phyloP scores from a whole-genome alignment of 148 eudicot species.

The Mesembryanthemum crystallinum region DNA sequence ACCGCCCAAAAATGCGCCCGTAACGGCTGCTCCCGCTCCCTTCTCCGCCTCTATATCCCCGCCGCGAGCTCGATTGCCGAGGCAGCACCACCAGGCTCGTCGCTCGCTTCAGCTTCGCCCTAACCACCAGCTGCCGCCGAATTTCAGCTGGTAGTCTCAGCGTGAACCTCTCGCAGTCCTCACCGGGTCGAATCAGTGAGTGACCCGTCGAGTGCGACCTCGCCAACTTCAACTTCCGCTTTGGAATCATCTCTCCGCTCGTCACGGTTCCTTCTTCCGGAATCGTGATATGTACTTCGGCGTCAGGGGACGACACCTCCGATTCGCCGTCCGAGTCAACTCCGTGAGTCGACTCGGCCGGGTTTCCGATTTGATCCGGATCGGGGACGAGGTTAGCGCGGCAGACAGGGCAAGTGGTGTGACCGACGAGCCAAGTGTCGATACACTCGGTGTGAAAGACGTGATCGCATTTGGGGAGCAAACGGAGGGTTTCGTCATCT shows the following conservation, averaged over 20 bases:
- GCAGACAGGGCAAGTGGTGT: constrained; percentile 45
- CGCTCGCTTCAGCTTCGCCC: constrained; percentile 29
- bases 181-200: constrained; percentile 30
- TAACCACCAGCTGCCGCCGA: constrained; percentile 29
- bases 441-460: constrained; percentile 51
- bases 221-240: constrained; percentile 13
- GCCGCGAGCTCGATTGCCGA: constrained; percentile 24
- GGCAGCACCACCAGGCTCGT: constrained; percentile 33
- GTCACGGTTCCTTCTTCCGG: neutral
- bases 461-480: constrained; percentile 47
- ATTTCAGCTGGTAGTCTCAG: constrained; percentile 43
- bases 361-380: neutral
- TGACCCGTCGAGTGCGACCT: constrained; percentile 53
- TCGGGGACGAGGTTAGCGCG: constrained; percentile 21
- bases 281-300: too few species aligned
- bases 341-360: neutral
- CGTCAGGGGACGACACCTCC: too few species aligned
- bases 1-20: too few species aligned
- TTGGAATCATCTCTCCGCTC: constrained; percentile 15
- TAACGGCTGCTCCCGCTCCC: constrained; percentile 28
- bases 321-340: neutral
- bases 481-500: constrained; percentile 31
- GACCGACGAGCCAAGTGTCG: constrained; percentile 43
- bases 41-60: constrained; percentile 30
- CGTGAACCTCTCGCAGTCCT: constrained; percentile 40